Conservation (phyloP, 768 basidiomycete genomes). For the Suillus plorans region DNA sequence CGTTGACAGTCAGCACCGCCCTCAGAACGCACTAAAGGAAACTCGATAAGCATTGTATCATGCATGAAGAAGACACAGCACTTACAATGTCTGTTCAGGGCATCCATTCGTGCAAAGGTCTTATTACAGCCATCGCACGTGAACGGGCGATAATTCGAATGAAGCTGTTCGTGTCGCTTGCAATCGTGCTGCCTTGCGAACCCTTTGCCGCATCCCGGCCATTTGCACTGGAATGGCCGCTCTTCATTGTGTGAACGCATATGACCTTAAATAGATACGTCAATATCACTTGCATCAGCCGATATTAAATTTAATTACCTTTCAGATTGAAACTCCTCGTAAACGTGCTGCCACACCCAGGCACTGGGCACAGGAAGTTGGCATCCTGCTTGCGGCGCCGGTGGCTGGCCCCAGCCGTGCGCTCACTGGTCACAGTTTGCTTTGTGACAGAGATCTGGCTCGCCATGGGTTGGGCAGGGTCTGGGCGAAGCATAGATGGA, state of each 20-base stretch:
- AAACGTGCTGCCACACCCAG: conserved; percentile 84
- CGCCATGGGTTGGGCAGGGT: conserved; percentile 5
- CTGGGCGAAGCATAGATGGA: conserved; percentile 15
- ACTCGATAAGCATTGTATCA: not conserved
- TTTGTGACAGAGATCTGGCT: conserved; percentile 44
- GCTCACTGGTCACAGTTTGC: conserved; percentile 87
- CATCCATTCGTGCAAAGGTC: conserved; percentile 94
- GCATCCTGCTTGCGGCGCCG: conserved; percentile 87
- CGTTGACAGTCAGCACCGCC: conserved; percentile 75
- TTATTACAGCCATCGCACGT: conserved; percentile 91
- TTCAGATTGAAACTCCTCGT: conserved; percentile 93
- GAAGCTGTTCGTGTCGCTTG: conserved; percentile 93
- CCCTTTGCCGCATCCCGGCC: conserved; percentile 93
- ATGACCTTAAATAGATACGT: conserved; percentile 56
- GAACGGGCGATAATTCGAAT: conserved; percentile 90
- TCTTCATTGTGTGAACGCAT: conserved; percentile 93
- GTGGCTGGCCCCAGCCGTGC: conserved; percentile 85
- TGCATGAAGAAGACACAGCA: conserved; percentile 20
- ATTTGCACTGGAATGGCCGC: conserved; percentile 92
- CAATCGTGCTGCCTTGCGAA: conserved; percentile 96
- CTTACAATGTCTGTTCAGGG: conserved; percentile 89
- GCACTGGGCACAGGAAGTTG: conserved; percentile 78
- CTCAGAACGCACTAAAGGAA: conserved; percentile 67
- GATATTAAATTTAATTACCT: conserved; percentile 44
- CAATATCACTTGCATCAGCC: conserved; percentile 12